Percentiles rank a stretch among this genome's conserved stretches.
These are phyloP conservation scores for Salix viminalis DNA, from an alignment of 345 rosid species.

Conservation along the genomic window DNA sequence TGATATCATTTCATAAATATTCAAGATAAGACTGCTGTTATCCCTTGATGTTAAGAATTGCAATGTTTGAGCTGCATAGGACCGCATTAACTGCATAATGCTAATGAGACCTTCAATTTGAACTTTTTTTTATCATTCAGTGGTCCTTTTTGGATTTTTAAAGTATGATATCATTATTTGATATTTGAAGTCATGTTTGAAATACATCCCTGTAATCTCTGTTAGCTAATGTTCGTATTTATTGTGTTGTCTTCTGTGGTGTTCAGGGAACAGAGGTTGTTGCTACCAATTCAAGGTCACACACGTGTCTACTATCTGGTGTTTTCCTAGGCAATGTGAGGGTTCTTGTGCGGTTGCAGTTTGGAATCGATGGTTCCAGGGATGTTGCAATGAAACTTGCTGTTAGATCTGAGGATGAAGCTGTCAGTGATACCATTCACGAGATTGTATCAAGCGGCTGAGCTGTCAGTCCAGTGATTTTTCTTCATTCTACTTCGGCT, in stretches of 20 bases:
- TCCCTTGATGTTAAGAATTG: background rate
- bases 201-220: background rate
- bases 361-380: slow-evolving; percentile 75
- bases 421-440: slow-evolving; percentile 77
- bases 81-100: background rate
- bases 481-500: background rate
- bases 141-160: background rate
- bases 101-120: background rate
- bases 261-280: slow-evolving; percentile 81
- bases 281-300: slow-evolving; percentile 87
- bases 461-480: background rate
- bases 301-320: slow-evolving; percentile 80
- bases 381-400: slow-evolving; percentile 89
- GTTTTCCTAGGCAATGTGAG: slow-evolving; percentile 78
- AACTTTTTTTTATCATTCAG: background rate
- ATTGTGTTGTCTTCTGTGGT: background rate
- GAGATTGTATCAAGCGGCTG: slow-evolving; percentile 85
- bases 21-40: background rate
- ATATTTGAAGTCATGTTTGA: background rate
- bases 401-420: slow-evolving; percentile 75
- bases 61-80: background rate
- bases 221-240: background rate
- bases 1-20: background rate
- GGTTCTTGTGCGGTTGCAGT: slow-evolving; percentile 77
- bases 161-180: background rate